These are phyloP conservation scores for Auricularia cornea DNA, from an alignment of 768 basidiomycete genomes.

Conservation along the genomic window DNA sequence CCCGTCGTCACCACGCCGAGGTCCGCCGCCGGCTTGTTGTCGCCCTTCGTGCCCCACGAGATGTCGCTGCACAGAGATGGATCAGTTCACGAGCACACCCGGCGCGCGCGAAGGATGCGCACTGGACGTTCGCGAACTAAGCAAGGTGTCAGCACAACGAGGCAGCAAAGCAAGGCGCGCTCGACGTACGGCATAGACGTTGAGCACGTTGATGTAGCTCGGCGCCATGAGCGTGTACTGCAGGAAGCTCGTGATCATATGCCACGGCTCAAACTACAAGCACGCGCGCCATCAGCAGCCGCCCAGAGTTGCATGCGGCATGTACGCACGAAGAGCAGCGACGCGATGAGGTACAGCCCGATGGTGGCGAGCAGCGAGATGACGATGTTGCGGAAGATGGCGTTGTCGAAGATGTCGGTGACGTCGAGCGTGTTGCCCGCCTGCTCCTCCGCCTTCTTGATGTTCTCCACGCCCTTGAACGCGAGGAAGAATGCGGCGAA, in stretches of 20 bases:
- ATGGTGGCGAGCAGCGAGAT: slow-evolving; percentile 80
- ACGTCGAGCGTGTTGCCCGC: slow-evolving; percentile 35
- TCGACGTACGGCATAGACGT: slow-evolving; percentile 76
- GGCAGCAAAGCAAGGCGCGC: slow-evolving; percentile 1
- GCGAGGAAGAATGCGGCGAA: slow-evolving; percentile 74
- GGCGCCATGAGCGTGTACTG: slow-evolving; percentile 90
- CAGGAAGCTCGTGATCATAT: slow-evolving; percentile 95
- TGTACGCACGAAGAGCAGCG: slow-evolving; percentile 70
- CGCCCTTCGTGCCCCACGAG: slow-evolving; percentile 94
- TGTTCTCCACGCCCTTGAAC: slow-evolving; percentile 63
- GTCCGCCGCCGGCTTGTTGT: slow-evolving; percentile 77
- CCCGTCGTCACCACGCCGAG: slow-evolving; percentile 68
- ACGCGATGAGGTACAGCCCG: slow-evolving; percentile 79
- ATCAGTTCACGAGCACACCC: no score
- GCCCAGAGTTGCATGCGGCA: not conserved
- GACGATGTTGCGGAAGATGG: slow-evolving; percentile 80
- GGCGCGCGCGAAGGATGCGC: slow-evolving; percentile 15
- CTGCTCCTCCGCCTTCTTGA: slow-evolving; percentile 39
- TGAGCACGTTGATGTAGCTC: slow-evolving; percentile 87
- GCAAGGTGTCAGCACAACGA: not conserved
- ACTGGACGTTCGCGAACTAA: slow-evolving; percentile 78
- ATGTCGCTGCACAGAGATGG: slow-evolving; percentile 47
- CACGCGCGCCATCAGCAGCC: not conserved
- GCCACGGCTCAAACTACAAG: slow-evolving; percentile 90
- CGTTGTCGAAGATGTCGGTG: slow-evolving; percentile 62